Evolutionary conservation across 139 green algal species (phyloP).

Genomic region (Tetratostichococcus sp.): DNA sequence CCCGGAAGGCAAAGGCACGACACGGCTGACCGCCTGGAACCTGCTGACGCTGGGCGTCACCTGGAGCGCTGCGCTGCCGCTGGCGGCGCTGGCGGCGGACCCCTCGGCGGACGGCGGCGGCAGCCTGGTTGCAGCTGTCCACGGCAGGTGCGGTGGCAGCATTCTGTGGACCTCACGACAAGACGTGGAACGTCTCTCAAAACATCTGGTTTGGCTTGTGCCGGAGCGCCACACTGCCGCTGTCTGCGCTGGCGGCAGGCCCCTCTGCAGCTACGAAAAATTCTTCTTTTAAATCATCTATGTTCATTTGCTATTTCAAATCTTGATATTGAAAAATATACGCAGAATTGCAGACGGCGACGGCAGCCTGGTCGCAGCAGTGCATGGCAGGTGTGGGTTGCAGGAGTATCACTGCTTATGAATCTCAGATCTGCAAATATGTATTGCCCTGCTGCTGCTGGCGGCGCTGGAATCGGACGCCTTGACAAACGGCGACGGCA

Average conservation of each 20-base stretch:
- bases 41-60: slow-evolving; percentile 42
- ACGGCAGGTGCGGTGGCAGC: neutral
- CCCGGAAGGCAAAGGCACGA: no score
- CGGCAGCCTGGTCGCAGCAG: neutral
- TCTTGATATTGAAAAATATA: no score
- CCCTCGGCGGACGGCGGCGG: neutral
- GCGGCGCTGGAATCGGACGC: slow-evolving; percentile 32
- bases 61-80: slow-evolving; percentile 31
- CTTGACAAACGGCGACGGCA: neutral
- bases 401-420: no score
- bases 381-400: neutral
- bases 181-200: neutral
- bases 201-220: neutral
- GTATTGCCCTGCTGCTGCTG: neutral
- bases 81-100: slow-evolving; percentile 30
- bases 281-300: no score
- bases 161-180: neutral
- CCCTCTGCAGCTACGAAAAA: no score
- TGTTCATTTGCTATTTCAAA: no score
- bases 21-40: slow-evolving; percentile 6
- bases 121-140: neutral
- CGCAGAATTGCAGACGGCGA: neutral
- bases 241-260: slow-evolving; percentile 29
- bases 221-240: neutral
- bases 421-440: no score